Evolutionary conservation across 2,329 filamentous ascomycete genomes (phyloP).

Genomic region (Exophiala phaeomuriformis): DNA sequence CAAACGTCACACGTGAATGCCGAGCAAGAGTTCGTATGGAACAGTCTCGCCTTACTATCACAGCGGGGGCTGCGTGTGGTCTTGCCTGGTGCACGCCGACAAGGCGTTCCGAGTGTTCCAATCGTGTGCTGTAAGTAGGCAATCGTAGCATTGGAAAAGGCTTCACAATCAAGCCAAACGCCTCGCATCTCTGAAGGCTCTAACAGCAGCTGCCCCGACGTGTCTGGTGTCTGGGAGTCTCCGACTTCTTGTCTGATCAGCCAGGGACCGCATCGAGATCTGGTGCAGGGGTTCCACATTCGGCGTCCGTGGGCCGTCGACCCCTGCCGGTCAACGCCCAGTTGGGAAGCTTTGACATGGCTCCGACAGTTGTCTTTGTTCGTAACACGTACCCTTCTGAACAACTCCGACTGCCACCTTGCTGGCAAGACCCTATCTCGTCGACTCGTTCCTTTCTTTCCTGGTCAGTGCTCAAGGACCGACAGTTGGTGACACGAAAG

Average conservation of each 20-base stretch:
- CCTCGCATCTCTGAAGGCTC: no score
- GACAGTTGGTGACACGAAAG: slow-evolving; percentile 4
- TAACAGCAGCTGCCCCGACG: no score
- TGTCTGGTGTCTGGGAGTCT: neutral
- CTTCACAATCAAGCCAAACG: no score
- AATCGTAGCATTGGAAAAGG: no score
- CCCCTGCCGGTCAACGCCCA: neutral
- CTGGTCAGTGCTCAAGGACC: neutral
- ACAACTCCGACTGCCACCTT: neutral
- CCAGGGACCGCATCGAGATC: neutral
- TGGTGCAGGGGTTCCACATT: neutral
- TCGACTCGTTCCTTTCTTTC: neutral
- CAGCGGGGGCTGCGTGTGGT: no score
- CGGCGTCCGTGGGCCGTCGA: neutral
- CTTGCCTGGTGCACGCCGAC: no score
- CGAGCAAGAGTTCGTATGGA: no score
- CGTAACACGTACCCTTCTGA: neutral
- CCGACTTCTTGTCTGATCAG: neutral
- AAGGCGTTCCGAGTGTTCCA: no score
- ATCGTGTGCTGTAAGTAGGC: no score
- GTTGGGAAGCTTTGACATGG: slow-evolving; percentile 1
- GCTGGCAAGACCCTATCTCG: neutral
- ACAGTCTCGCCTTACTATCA: no score
- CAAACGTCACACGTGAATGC: no score
- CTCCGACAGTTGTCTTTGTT: slow-evolving; percentile 5